Conservation (phyloP, 306 rosid genomes). For the Datisca glomerata region DNA sequence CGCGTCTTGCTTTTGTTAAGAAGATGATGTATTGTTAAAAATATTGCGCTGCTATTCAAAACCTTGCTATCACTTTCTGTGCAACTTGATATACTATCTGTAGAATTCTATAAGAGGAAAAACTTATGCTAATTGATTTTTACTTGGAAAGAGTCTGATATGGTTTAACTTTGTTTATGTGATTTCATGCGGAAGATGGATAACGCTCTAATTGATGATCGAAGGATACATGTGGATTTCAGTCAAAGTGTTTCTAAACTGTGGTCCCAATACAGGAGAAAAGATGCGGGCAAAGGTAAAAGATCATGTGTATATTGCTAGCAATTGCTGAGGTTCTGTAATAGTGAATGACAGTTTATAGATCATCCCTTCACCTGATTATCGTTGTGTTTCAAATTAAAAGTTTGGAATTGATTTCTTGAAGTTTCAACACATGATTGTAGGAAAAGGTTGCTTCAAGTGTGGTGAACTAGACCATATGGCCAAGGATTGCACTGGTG, state of each 20-base stretch:
- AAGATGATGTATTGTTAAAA: too few species aligned
- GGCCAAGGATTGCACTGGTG: constrained; percentile 78
- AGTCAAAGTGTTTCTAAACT: constrained; percentile 89
- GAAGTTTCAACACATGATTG: constrained; percentile 7
- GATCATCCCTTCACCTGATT: too few species aligned
- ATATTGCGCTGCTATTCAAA: too few species aligned
- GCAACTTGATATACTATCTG: too few species aligned
- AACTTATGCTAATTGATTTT: too few species aligned
- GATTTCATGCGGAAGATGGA: constrained; percentile 56
- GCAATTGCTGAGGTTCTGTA: constrained; percentile 1
- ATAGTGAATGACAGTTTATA: too few species aligned
- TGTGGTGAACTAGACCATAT: constrained; percentile 82
- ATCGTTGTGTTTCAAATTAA: too few species aligned
- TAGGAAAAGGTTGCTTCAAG: constrained; percentile 87
- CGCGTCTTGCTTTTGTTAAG: too few species aligned
- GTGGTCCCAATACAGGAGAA: constrained; percentile 80
- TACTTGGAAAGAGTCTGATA: not conserved
- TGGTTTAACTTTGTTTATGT: constrained; percentile 7
- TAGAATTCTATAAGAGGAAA: too few species aligned
- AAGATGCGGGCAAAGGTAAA: constrained; percentile 61
- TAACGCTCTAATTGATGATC: constrained; percentile 91
- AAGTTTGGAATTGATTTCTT: not conserved
- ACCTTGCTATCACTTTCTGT: too few species aligned
- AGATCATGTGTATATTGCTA: not conserved
- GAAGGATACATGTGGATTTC: constrained; percentile 97